These are phyloP conservation scores for Phytophthora palmivora DNA, from an alignment of 352 stramenopile genomes.

Conservation along the genomic window DNA sequence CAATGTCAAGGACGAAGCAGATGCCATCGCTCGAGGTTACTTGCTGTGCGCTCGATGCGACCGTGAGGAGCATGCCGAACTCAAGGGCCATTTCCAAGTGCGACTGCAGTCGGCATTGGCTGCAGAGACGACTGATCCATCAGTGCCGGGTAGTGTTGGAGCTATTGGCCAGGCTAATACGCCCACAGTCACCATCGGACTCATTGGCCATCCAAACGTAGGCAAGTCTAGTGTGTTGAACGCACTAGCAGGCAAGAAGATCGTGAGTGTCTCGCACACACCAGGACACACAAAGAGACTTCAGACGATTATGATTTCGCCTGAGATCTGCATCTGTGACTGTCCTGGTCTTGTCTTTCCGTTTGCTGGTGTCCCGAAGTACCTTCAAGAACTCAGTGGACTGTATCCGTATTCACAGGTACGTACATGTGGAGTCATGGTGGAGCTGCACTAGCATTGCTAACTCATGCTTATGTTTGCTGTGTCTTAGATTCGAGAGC, in stretches of 20 bases:
- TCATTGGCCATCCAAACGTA: conserved; percentile 92
- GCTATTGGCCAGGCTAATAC: conserved; percentile 51
- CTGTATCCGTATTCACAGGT: conserved; percentile 87
- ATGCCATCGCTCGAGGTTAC: conserved; percentile 68
- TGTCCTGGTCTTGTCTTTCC: conserved; percentile 89
- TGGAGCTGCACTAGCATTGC: not conserved
- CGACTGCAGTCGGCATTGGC: conserved; percentile 42
- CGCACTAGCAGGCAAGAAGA: conserved; percentile 85
- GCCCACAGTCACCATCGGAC: conserved; percentile 76
- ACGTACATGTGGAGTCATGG: not conserved
- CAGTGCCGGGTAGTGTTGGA: conserved; percentile 27
- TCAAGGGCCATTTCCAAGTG: conserved; percentile 70
- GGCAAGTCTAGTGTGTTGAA: conserved; percentile 91
- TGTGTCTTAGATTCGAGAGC: conserved; percentile 80
- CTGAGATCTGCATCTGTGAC: conserved; percentile 87
- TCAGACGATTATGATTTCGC: conserved; percentile 86
- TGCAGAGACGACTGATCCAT: conserved; percentile 34
- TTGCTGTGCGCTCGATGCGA: conserved; percentile 76
- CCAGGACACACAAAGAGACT: conserved; percentile 87
- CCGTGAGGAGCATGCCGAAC: conserved; percentile 67
- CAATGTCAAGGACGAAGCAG: conserved; percentile 53
- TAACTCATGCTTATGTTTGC: conserved; percentile 7
- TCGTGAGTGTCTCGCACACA: conserved; percentile 88
- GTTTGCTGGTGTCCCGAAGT: conserved; percentile 82
- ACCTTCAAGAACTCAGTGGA: conserved; percentile 84